Percentiles rank a stretch among this genome's conserved stretches.
Evolutionary conservation across 1,284 basidiomycete species (phyloP).

Genomic region (Austroboletus niveus): DNA sequence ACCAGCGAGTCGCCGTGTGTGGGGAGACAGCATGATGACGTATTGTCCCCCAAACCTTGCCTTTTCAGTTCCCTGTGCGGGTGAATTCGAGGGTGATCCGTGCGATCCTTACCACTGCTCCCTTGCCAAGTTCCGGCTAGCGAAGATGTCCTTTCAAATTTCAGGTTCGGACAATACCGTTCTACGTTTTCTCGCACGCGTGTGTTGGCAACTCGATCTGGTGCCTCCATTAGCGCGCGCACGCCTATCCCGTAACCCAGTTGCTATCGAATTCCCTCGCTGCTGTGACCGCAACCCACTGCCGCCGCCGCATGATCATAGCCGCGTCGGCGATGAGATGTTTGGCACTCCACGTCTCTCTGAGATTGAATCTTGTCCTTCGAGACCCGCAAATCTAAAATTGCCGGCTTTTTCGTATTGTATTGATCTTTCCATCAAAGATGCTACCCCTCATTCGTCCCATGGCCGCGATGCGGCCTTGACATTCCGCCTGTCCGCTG

Average conservation of each 20-base stretch:
- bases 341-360: slow-evolving; percentile 6
- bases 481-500: slow-evolving; percentile 13
- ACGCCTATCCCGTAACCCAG: slow-evolving; percentile 17
- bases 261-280: slow-evolving; percentile 16
- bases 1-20: slow-evolving; percentile 21
- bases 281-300: slow-evolving; percentile 15
- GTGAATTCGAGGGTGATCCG: slow-evolving; percentile 9
- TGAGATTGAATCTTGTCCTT: slow-evolving; percentile 21
- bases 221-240: slow-evolving; percentile 12
- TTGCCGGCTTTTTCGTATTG: slow-evolving; percentile 8
- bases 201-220: slow-evolving; percentile 8
- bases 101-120: background rate
- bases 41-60: slow-evolving; percentile 14
- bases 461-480: slow-evolving; percentile 8
- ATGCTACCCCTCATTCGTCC: slow-evolving; percentile 4
- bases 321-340: slow-evolving; percentile 9
- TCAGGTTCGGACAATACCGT: slow-evolving; percentile 20
- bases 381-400: slow-evolving; percentile 20
- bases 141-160: slow-evolving; percentile 8
- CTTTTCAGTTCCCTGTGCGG: slow-evolving; percentile 7
- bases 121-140: slow-evolving; percentile 10
- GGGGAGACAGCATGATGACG: slow-evolving; percentile 22
- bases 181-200: slow-evolving; percentile 17
- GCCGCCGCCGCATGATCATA: slow-evolving; percentile 18
- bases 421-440: slow-evolving; percentile 16